A percentile compares a stretch with the other conserved stretches of the same genome.
phyloP scores from a whole-genome alignment of 106 monocot genomes.

The Dendrobium officinale region DNA sequence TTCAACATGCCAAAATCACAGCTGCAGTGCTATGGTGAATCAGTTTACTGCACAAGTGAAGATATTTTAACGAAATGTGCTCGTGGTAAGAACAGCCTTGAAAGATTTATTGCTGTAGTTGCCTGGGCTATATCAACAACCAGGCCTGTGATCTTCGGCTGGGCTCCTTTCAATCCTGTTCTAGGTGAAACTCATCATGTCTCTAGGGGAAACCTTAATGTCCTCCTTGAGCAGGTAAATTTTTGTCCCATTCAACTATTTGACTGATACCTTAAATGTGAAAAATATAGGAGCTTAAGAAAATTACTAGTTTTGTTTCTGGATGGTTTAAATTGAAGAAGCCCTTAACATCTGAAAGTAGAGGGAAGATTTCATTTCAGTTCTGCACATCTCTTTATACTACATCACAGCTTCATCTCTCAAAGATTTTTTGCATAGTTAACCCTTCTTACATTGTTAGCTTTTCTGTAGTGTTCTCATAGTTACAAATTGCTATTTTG shows the following conservation, averaged over 20 bases:
- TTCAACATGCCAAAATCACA: slow-evolving; percentile 99
- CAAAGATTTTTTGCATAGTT: too few species aligned
- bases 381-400: too few species aligned
- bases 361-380: too few species aligned
- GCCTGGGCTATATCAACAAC: slow-evolving; percentile 89
- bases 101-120: slow-evolving; percentile 67
- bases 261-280: too few species aligned
- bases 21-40: slow-evolving; percentile 84
- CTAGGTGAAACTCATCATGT: slow-evolving; percentile 97
- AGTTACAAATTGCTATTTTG: slow-evolving; percentile 2
- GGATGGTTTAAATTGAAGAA: too few species aligned
- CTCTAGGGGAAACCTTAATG: slow-evolving; percentile 66
- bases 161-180: slow-evolving; percentile 86
- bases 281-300: too few species aligned
- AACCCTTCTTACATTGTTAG: too few species aligned
- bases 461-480: too few species aligned
- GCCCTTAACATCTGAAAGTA: too few species aligned
- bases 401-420: too few species aligned
- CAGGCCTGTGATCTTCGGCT: slow-evolving; percentile 59
- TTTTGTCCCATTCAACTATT: background rate
- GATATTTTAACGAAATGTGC: slow-evolving; percentile 55
- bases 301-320: too few species aligned
- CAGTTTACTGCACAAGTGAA: slow-evolving; percentile 56
- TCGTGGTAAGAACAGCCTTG: slow-evolving; percentile 40
- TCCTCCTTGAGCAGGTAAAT: slow-evolving; percentile 84